These are phyloP conservation scores for Caryopteris hybrid DNA, from an alignment of 305 asterid genomes.

Conservation along the genomic window DNA sequence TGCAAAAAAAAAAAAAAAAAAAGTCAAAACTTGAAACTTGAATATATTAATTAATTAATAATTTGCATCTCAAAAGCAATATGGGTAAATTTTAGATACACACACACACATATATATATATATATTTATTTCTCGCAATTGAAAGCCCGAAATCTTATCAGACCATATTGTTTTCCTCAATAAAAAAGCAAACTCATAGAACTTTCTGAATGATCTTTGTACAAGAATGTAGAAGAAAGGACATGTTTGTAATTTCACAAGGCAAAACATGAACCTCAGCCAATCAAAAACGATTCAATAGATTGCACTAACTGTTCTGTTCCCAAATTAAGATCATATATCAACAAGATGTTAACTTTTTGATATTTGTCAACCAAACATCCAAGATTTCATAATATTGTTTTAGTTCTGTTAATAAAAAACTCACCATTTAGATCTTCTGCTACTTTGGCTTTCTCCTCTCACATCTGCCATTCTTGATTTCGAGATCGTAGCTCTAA, in stretches of 20 bases:
- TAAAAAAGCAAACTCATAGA: background rate
- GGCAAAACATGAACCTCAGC: background rate
- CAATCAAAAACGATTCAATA: background rate
- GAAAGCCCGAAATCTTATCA: too few relatives aligned
- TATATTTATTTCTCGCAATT: too few relatives aligned
- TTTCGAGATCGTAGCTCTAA: conserved; percentile 30
- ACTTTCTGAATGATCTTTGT: background rate
- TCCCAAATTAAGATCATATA: conserved; percentile 3
- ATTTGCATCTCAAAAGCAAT: too few relatives aligned
- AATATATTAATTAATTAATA: too few relatives aligned
- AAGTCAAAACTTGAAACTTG: too few relatives aligned
- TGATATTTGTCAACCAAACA: conserved; percentile 11
- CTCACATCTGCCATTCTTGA: conserved; percentile 44
- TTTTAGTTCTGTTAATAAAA: background rate
- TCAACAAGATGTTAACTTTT: conserved; percentile 31
- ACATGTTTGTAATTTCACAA: background rate
- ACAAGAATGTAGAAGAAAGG: background rate
- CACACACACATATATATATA: too few relatives aligned
- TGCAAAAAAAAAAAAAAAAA: too few relatives aligned
- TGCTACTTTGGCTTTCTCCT: conserved; percentile 38
- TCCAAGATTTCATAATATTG: background rate
- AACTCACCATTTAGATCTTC: conserved; percentile 55
- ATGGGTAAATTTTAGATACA: too few relatives aligned
- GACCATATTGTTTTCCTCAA: background rate
- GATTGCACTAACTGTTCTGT: background rate